phyloP scores from a whole-genome alignment of 2,329 filamentous ascomycete species.

The Dothistroma septosporum region DNA sequence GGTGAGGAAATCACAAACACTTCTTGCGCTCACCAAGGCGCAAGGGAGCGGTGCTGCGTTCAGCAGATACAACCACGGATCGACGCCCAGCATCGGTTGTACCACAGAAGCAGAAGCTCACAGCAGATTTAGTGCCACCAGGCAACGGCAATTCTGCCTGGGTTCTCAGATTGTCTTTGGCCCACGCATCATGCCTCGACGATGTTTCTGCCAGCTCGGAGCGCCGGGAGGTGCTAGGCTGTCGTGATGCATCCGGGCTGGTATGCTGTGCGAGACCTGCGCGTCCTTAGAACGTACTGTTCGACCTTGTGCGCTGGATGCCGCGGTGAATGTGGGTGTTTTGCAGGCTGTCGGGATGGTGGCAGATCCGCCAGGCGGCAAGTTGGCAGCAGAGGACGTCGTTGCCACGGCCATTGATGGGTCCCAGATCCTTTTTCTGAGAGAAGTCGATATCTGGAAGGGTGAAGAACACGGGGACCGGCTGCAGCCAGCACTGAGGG shows the following conservation, averaged over 20 bases:
- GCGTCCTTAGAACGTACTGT: neutral
- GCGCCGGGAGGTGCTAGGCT: neutral
- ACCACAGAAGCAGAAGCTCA: constrained; percentile 21
- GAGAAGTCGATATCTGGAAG: too few species aligned
- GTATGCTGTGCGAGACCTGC: neutral
- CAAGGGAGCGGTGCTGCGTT: constrained; percentile 23
- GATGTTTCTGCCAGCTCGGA: neutral
- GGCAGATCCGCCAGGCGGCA: neutral
- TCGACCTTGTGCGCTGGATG: neutral
- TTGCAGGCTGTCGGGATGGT: neutral
- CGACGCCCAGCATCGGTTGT: constrained; percentile 22
- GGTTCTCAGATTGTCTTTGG: neutral
- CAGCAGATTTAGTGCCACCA: constrained; percentile 13
- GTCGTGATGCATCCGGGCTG: neutral
- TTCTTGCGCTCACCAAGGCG: constrained; percentile 25
- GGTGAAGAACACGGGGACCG: neutral
- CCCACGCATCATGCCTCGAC: constrained; percentile 1
- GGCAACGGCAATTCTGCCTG: constrained; percentile 1
- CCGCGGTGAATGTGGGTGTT: neutral
- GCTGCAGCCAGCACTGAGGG: neutral
- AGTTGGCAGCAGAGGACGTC: neutral
- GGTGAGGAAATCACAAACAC: constrained; percentile 5
- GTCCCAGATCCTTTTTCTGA: neutral
- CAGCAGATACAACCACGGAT: constrained; percentile 14
- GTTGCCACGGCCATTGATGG: neutral